Percentiles rank a stretch among this genome's conserved stretches.
Conservation (phyloP, 805 yeast genomes). For the Ogataea trehaloabstinens region DNA sequence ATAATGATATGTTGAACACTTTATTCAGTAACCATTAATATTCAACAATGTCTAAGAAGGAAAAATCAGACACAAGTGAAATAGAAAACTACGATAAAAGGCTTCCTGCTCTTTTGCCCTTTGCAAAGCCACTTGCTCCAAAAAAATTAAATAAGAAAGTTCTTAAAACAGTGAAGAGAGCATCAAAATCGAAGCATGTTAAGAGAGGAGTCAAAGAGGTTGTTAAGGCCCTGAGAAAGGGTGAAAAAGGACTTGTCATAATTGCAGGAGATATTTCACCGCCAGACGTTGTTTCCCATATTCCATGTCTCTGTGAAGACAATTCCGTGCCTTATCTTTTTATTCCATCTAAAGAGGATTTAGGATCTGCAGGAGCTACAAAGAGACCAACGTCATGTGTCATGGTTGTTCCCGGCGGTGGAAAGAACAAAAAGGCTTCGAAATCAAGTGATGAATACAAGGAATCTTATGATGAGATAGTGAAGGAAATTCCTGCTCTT, state of each 20-base stretch:
- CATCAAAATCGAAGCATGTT: slow-evolving; percentile 97
- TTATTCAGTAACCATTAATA: too few relatives aligned
- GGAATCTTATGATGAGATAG: slow-evolving; percentile 89
- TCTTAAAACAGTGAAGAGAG: slow-evolving; percentile 93
- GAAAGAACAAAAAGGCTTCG: slow-evolving; percentile 74
- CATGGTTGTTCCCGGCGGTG: slow-evolving; percentile 96
- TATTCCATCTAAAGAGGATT: slow-evolving; percentile 95
- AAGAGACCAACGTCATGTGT: slow-evolving; percentile 99
- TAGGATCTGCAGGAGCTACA: slow-evolving; percentile 98
- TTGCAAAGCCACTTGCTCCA: slow-evolving; percentile 93
- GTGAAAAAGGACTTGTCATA: slow-evolving; percentile 94
- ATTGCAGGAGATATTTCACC: slow-evolving; percentile 99
- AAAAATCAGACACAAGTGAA: slow-evolving; percentile 37
- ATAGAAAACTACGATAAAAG: slow-evolving; percentile 88
- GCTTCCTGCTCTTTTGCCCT: slow-evolving; percentile 85
- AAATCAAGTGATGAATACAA: slow-evolving; percentile 83
- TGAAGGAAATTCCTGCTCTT: slow-evolving; percentile 73
- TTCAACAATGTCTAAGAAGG: slow-evolving; percentile 51
- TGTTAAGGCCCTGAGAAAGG: slow-evolving; percentile 95
- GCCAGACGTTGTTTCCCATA: slow-evolving; percentile 92
- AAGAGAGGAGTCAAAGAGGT: slow-evolving; percentile 99
- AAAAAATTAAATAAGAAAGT: slow-evolving; percentile 95
- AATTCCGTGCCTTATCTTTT: slow-evolving; percentile 85
- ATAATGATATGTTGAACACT: too few relatives aligned
- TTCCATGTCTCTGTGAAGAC: slow-evolving; percentile 97